Percentiles rank a stretch among this genome's conserved stretches.
Evolutionary conservation across 2,329 filamentous ascomycete genomes (phyloP).

Genomic region (Dothistroma septosporum): DNA sequence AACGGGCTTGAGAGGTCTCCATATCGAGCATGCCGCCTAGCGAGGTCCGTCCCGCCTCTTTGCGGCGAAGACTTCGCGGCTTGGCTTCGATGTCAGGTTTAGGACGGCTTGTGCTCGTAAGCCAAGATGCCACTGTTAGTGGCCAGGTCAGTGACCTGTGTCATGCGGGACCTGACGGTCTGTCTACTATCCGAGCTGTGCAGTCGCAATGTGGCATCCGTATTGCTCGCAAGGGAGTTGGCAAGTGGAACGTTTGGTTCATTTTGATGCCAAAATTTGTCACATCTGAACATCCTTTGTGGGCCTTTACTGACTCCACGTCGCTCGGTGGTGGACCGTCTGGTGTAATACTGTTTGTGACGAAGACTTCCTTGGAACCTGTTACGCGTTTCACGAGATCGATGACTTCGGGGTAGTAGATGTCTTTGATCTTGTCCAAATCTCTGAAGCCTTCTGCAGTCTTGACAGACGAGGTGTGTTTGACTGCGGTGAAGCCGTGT

Average conservation of each 20-base stretch:
- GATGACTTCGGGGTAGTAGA: conserved; percentile 1
- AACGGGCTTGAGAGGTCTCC: conserved; percentile 6
- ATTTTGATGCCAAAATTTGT: neutral
- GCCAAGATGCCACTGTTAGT: neutral
- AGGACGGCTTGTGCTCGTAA: neutral
- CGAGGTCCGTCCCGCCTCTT: conserved; percentile 3
- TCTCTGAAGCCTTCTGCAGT: neutral
- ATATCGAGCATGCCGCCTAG: conserved; percentile 11
- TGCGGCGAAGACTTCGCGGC: neutral
- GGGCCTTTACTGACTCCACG: neutral
- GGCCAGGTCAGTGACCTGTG: neutral
- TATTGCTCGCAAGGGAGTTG: neutral
- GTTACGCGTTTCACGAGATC: conserved; percentile 4
- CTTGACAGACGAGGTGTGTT: neutral
- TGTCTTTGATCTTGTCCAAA: neutral
- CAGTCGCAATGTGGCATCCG: conserved; percentile 6
- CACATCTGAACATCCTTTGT: neutral
- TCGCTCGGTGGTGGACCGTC: neutral
- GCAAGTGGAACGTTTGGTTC: neutral
- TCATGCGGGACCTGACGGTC: neutral
- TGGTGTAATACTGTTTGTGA: neutral
- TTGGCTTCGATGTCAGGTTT: neutral
- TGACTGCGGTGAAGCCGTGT: conserved; percentile 5
- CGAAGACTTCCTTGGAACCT: conserved; percentile 3
- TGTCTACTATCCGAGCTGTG: conserved; percentile 3